Conservation (phyloP, 306 rosid genomes). For the Castanopsis chinensis region DNA sequence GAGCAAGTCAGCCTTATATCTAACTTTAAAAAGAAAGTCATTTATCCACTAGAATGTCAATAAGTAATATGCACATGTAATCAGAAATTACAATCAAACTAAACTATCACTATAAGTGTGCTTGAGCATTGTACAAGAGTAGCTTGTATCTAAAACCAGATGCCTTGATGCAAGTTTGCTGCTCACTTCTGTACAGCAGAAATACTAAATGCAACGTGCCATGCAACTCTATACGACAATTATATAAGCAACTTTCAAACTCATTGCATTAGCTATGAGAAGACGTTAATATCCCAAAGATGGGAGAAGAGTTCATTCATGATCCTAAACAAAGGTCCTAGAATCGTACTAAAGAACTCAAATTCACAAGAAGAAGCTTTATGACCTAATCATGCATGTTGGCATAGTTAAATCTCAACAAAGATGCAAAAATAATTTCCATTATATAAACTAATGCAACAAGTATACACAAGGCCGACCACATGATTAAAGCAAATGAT, state of each 20-base stretch:
- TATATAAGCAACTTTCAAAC: neutral
- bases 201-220: neutral
- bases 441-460: neutral
- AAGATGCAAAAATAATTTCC: neutral
- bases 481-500: neutral
- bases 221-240: neutral
- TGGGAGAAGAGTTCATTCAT: no score
- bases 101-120: neutral
- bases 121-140: neutral
- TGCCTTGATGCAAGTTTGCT: neutral
- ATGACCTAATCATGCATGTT: neutral
- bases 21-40: neutral
- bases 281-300: neutral
- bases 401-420: neutral
- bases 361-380: neutral
- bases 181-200: neutral
- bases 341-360: neutral
- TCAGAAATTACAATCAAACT: neutral
- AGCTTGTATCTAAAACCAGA: neutral
- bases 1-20: neutral
- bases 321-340: neutral
- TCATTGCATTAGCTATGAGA: neutral
- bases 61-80: neutral
- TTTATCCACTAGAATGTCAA: neutral
- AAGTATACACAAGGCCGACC: neutral